These are phyloP conservation scores for Boletus sp. DNA, from an alignment of 768 basidiomycete genomes.

Conservation along the genomic window DNA sequence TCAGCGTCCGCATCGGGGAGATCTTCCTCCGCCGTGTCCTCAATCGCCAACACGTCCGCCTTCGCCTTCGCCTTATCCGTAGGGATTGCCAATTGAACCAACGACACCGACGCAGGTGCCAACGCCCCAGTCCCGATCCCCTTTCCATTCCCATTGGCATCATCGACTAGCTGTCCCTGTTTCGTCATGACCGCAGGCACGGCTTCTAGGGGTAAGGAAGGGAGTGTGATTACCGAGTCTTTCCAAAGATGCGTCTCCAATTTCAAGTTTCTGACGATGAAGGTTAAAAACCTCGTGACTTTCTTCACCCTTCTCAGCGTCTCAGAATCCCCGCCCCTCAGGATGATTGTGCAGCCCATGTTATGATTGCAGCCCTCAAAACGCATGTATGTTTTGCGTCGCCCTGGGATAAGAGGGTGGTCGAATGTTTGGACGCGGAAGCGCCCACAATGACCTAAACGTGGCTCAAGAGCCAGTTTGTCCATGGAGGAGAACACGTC, in stretches of 20 bases:
- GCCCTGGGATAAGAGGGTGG: constrained; percentile 89
- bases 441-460: constrained; percentile 80
- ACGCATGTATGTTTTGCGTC: constrained; percentile 94
- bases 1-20: constrained; percentile 72
- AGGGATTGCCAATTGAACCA: constrained; percentile 21
- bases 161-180: constrained; percentile 25
- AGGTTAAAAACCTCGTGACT: constrained; percentile 86
- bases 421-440: constrained; percentile 94
- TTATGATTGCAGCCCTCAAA: constrained; percentile 94
- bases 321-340: constrained; percentile 83
- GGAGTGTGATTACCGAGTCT: constrained; percentile 76
- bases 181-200: constrained; percentile 41
- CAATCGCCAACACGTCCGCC: constrained; percentile 9
- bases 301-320: constrained; percentile 84
- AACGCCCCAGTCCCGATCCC: constrained; percentile 9
- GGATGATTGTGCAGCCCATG: constrained; percentile 90
- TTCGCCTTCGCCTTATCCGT: constrained; percentile 16
- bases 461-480: constrained; percentile 84
- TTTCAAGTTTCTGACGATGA: constrained; percentile 90
- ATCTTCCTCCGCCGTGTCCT: constrained; percentile 39
- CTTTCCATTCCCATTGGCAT: constrained; percentile 22
- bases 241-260: constrained; percentile 94
- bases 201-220: constrained; percentile 62
- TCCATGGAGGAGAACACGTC: constrained; percentile 97
- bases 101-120: constrained; percentile 24